A percentile compares a stretch with the other conserved stretches of the same genome.
Conservation (phyloP, 495 filamentous ascomycete species). For the Podospora bellae-mahoneyi region DNA sequence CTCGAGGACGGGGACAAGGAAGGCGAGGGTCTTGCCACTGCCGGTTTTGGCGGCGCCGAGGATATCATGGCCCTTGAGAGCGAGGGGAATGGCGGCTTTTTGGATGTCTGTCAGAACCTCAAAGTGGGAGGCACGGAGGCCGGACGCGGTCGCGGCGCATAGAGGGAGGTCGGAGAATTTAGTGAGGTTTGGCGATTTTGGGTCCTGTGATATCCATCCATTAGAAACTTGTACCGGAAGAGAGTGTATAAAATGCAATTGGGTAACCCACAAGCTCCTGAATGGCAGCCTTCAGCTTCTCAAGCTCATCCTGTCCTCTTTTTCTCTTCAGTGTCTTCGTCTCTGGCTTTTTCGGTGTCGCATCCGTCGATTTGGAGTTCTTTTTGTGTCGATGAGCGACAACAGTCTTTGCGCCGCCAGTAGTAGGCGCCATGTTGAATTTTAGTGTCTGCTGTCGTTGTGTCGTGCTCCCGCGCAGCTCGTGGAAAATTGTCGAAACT, state of each 20-base stretch:
- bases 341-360: constrained; percentile 33
- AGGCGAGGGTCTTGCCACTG: constrained; percentile 93
- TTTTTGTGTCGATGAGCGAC: constrained; percentile 23
- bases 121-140: constrained; percentile 84
- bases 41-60: constrained; percentile 96
- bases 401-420: constrained; percentile 19
- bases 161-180: constrained; percentile 82
- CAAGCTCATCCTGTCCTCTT: constrained; percentile 53
- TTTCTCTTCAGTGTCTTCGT: constrained; percentile 43
- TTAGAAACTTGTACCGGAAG: neutral
- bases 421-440: constrained; percentile 22
- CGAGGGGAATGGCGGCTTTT: constrained; percentile 75
- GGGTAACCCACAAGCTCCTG: constrained; percentile 36
- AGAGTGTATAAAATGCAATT: neutral
- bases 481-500: neutral
- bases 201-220: constrained; percentile 33
- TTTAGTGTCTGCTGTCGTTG: neutral
- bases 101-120: constrained; percentile 91
- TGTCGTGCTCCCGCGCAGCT: neutral
- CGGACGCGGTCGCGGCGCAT: constrained; percentile 74
- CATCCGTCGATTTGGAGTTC: neutral
- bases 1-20: constrained; percentile 87
- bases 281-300: constrained; percentile 49
- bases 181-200: constrained; percentile 44
- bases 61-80: constrained; percentile 82